A percentile compares a stretch with the other conserved stretches of the same genome.
Evolutionary conservation across 768 basidiomycete genomes (phyloP).

Genomic region (Tremella yokohamensis): DNA sequence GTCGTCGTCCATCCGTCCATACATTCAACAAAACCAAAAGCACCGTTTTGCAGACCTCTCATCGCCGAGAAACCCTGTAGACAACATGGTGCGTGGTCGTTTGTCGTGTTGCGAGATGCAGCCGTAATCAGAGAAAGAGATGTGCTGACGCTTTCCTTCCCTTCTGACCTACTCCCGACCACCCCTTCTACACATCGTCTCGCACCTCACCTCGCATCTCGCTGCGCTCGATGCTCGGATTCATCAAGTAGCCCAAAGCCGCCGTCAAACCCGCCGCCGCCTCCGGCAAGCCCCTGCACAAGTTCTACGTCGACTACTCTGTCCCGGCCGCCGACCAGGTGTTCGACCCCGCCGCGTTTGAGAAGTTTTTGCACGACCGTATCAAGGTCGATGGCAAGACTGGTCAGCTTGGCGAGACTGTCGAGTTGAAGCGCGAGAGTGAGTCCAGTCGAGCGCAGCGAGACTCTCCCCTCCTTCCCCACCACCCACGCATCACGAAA

Average conservation of each 20-base stretch:
- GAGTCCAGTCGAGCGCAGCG: slow-evolving; percentile 39
- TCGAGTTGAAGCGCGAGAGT: slow-evolving; percentile 87
- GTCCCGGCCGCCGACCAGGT: slow-evolving; percentile 50
- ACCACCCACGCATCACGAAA: not conserved
- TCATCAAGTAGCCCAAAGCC: slow-evolving; percentile 7
- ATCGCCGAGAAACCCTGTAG: slow-evolving; percentile 37
- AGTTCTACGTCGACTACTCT: slow-evolving; percentile 51
- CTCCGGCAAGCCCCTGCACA: slow-evolving; percentile 49
- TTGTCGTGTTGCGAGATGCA: slow-evolving; percentile 5
- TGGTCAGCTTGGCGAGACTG: slow-evolving; percentile 60
- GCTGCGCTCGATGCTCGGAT: slow-evolving; percentile 6
- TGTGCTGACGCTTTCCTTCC: slow-evolving; percentile 8
- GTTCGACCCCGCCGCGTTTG: slow-evolving; percentile 62
- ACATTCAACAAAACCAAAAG: slow-evolving; percentile 8
- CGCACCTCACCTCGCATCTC: not conserved
- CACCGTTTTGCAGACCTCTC: slow-evolving; percentile 46
- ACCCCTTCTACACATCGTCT: not conserved
- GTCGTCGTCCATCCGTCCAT: not conserved
- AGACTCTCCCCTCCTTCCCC: no score
- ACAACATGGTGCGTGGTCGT: slow-evolving; percentile 38
- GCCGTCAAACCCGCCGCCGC: slow-evolving; percentile 21
- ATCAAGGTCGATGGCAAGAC: slow-evolving; percentile 53
- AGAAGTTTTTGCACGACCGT: slow-evolving; percentile 62
- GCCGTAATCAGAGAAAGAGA: not conserved
- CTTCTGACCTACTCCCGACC: not conserved